These are phyloP conservation scores for Starmerella apicola DNA, from an alignment of 805 yeast genomes.

Conservation along the genomic window DNA sequence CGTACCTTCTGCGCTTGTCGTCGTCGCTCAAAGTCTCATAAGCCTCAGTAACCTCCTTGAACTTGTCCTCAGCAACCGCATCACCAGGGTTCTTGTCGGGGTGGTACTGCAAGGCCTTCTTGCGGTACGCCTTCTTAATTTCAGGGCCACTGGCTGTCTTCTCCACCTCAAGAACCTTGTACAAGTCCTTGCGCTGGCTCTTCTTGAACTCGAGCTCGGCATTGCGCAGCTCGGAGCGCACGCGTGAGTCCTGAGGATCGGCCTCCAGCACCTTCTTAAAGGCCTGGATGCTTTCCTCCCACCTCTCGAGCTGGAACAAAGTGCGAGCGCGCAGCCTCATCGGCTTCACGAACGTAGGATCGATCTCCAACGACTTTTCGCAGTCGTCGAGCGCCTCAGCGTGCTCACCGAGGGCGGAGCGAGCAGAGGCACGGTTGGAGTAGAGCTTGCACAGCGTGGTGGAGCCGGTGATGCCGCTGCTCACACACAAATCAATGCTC, in stretches of 20 bases:
- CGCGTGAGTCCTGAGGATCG: constrained; percentile 26
- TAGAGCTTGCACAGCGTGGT: constrained; percentile 32
- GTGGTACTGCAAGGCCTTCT: constrained; percentile 57
- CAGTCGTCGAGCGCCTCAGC: constrained; percentile 73
- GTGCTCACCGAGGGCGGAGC: constrained; percentile 62
- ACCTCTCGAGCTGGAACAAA: constrained; percentile 29
- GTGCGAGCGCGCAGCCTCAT: constrained; percentile 32
- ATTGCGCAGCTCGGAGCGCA: constrained; percentile 30
- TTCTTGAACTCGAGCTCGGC: constrained; percentile 34
- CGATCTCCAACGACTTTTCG: constrained; percentile 51
- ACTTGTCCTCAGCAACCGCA: constrained; percentile 81
- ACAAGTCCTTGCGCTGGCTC: constrained; percentile 39
- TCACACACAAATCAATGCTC: constrained; percentile 61
- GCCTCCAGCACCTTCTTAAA: constrained; percentile 29
- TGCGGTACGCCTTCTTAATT: constrained; percentile 65
- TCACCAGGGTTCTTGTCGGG: constrained; percentile 63
- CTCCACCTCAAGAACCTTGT: constrained; percentile 46
- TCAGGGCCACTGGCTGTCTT: constrained; percentile 39
- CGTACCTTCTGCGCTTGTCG: constrained; percentile 79
- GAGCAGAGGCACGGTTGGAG: constrained; percentile 82
- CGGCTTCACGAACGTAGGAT: constrained; percentile 59
- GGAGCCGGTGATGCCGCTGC: constrained; percentile 29
- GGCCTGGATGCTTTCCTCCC: constrained; percentile 30
- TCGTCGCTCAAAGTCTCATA: constrained; percentile 75
- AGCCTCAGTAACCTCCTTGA: constrained; percentile 80